Evolutionary conservation across 1,139 yeast genomes (phyloP), one percentile per base, ranked within the genome.

Genomic region (Saccharomyces pastorianus): DNA sequence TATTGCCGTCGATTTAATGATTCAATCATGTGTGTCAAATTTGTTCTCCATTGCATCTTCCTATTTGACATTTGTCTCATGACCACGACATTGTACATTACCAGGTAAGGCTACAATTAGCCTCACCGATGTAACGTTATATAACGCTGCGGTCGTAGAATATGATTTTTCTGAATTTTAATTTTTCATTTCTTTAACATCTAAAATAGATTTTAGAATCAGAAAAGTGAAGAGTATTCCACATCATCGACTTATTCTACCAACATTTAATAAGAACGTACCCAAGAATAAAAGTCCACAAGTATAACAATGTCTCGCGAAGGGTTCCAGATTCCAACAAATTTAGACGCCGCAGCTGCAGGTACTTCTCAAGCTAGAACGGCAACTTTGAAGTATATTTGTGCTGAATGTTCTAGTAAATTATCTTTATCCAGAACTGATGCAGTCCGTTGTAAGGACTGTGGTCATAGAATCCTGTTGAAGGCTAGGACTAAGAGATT

Each of bases 401-500:
- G 99, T 73, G 96, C 98, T 49, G 95, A 90, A 76, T 93, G 99
- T 74, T 96, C 97, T 11, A 83, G 93, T 56, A 84, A 86, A 53
- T 87, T 91, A 64, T 83, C 96, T 6, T 81, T 93, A 64, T 85
- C 91, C 56, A 89, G 93, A 75, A 89, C 88, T 64, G 99, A 93
- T 72, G 96, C 98, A 53, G 96, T 93, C 61, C 88, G 99, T 76
- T 93, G 99, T 76, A 91, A 91, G 74, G 96, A 91, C 66, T 93
- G 99, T 73, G 99, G 99, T 58, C 99, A 93, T 75, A 85, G 99
- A 75, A 98, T 93, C 59, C 78, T 93, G 62, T 89, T 93, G 77
- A 93, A 93, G 77, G 96, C 96, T 61, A 85, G 99, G 77, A 91
- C 98, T 50, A 87, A 91, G 77, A 83, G 98, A 76, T 89, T 91